These are phyloP conservation scores for Aspergillus baeticus DNA, from an alignment of 495 filamentous ascomycete genomes.

Conservation along the genomic window DNA sequence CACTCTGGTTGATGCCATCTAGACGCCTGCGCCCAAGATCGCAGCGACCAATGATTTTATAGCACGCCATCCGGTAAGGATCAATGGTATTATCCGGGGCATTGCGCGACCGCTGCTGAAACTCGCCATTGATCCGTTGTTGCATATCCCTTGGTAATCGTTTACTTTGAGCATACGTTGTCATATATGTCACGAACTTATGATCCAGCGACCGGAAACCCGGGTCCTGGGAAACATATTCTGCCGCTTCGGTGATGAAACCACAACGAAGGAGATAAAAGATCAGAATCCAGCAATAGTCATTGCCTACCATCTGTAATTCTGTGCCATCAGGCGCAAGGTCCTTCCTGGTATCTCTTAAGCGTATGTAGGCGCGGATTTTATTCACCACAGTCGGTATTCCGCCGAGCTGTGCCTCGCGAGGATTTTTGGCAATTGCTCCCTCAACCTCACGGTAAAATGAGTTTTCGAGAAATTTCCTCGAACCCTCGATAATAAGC, in stretches of 20 bases:
- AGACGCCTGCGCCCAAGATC: constrained; percentile 78
- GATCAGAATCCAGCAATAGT: constrained; percentile 90
- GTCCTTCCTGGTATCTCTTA: constrained; percentile 72
- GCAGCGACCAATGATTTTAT: constrained; percentile 95
- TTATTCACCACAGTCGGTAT: constrained; percentile 84
- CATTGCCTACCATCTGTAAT: constrained; percentile 67
- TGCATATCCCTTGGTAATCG: constrained; percentile 74
- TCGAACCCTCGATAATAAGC: constrained; percentile 73
- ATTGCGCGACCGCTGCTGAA: constrained; percentile 77
- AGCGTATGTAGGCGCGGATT: constrained; percentile 84
- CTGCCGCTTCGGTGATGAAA: constrained; percentile 76
- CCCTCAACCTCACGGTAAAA: constrained; percentile 72
- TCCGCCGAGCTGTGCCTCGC: constrained; percentile 86
- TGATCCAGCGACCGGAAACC: constrained; percentile 88
- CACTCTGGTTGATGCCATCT: constrained; percentile 73
- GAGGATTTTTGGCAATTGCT: constrained; percentile 76
- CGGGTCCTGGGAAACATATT: constrained; percentile 77
- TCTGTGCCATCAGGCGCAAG: constrained; percentile 72
- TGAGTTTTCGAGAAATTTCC: constrained; percentile 68
- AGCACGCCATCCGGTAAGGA: constrained; percentile 95
- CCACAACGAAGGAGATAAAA: constrained; percentile 91
- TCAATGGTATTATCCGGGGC: constrained; percentile 85
- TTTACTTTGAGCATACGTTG: constrained; percentile 68
- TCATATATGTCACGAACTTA: constrained; percentile 86
- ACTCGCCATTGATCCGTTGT: constrained; percentile 83